These are phyloP conservation scores for Ceratocystis papillata DNA, from an alignment of 2,329 filamentous ascomycete genomes.

Conservation along the genomic window DNA sequence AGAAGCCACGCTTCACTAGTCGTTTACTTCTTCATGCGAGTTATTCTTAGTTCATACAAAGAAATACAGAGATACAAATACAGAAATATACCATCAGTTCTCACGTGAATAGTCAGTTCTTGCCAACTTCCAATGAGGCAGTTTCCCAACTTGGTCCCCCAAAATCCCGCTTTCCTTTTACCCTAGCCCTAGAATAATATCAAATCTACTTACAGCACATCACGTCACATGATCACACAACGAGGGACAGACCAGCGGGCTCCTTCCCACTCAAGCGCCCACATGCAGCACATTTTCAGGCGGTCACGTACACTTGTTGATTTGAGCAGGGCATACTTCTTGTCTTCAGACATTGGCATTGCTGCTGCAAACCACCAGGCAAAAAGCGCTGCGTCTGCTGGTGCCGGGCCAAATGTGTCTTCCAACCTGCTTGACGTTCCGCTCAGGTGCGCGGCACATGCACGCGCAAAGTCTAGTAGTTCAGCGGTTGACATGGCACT, in stretches of 20 bases:
- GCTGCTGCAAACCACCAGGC: conserved; percentile 87
- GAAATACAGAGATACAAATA: not conserved
- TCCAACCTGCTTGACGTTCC: conserved; percentile 63
- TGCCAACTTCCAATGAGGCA: not conserved
- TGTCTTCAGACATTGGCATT: conserved; percentile 61
- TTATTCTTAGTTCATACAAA: not conserved
- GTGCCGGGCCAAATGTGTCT: conserved; percentile 63
- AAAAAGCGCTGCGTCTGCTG: conserved; percentile 63
- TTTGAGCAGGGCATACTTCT: conserved; percentile 66
- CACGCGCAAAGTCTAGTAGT: conserved; percentile 52
- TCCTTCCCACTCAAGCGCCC: conserved; percentile 63
- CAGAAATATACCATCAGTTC: not conserved
- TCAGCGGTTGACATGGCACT: conserved; percentile 54
- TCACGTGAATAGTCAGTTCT: not conserved
- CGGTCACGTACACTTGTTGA: conserved; percentile 68
- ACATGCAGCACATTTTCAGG: conserved; percentile 69
- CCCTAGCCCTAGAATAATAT: not conserved
- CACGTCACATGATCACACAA: conserved; percentile 14
- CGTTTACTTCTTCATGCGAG: no score
- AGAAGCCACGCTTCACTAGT: not conserved
- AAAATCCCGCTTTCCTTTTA: not conserved
- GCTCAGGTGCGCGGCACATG: conserved; percentile 45
- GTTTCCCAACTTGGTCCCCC: not conserved
- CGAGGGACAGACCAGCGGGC: conserved; percentile 53
- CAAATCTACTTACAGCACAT: not conserved